A percentile compares a stretch with the other conserved stretches of the same genome.
These are phyloP conservation scores for Vigna hirtella DNA, from an alignment of 306 rosid genomes.

Conservation along the genomic window DNA sequence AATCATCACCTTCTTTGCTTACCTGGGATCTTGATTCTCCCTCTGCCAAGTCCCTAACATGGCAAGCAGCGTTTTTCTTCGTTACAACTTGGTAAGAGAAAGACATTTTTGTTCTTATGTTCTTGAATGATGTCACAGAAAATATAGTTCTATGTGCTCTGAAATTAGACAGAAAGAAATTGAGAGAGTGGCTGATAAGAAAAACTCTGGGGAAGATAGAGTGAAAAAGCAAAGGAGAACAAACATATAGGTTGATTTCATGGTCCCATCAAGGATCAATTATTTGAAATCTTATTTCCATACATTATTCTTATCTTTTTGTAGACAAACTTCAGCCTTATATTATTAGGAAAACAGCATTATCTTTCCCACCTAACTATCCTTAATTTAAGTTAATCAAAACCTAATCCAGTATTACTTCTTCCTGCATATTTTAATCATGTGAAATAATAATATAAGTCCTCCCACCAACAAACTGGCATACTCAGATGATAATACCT, in stretches of 20 bases:
- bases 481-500: conserved; percentile 18
- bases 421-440: not conserved
- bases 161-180: conserved; percentile 1
- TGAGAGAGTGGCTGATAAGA: not conserved
- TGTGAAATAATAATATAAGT: conserved; percentile 3
- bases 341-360: conserved; percentile 17
- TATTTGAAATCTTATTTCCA: conserved; percentile 25
- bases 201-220: conserved; percentile 13
- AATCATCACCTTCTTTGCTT: conserved; percentile 66
- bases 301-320: not conserved
- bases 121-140: not conserved
- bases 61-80: conserved; percentile 84
- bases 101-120: not conserved
- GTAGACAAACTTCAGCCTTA: not conserved
- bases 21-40: conserved; percentile 67
- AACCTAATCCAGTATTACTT: conserved; percentile 22
- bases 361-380: conserved; percentile 8
- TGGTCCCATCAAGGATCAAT: conserved; percentile 37
- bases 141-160: not conserved
- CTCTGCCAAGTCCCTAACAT: conserved; percentile 63
- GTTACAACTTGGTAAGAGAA: conserved; percentile 72
- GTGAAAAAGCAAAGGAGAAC: not conserved
- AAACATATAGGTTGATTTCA: conserved; percentile 14
- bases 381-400: conserved; percentile 2
- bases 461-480: not conserved